A percentile compares a stretch with the other conserved stretches of the same genome.
Conservation (phyloP, 106 monocot genomes). For the Dactylorhiza incarnata region DNA sequence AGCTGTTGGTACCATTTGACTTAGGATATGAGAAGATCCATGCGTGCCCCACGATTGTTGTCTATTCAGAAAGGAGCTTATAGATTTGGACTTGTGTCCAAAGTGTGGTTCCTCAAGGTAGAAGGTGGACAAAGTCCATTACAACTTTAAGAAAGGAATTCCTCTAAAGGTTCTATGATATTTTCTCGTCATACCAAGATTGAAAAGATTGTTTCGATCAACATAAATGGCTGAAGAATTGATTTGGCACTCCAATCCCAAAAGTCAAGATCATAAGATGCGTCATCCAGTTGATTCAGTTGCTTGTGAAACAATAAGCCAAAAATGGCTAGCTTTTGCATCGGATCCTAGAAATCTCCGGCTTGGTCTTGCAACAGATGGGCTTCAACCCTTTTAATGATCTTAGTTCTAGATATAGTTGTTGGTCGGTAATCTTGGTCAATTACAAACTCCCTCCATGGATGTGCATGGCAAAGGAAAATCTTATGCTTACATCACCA, state of each 20-base stretch:
- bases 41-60: too few relatives aligned
- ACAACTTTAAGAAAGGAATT: not conserved
- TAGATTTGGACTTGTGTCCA: too few relatives aligned
- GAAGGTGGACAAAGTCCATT: too few relatives aligned
- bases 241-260: not conserved
- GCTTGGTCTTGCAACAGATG: not conserved
- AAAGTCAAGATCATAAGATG: not conserved
- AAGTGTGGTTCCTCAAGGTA: too few relatives aligned
- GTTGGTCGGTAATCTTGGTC: slow-evolving; percentile 1
- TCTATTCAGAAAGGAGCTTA: too few relatives aligned
- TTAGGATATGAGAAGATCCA: too few relatives aligned
- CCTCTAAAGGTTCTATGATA: not conserved
- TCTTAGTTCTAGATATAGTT: slow-evolving; percentile 3
- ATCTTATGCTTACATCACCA: not conserved
- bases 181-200: not conserved
- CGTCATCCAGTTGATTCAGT: too few relatives aligned
- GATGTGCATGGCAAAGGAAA: too few relatives aligned
- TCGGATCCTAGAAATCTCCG: not conserved
- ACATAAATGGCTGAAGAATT: not conserved
- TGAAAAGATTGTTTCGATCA: not conserved
- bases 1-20: too few relatives aligned
- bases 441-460: not conserved
- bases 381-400: not conserved
- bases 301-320: too few relatives aligned
- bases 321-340: too few relatives aligned